phyloP scores from a whole-genome alignment of 345 rosid genomes.

The Gossypium raimondii region DNA sequence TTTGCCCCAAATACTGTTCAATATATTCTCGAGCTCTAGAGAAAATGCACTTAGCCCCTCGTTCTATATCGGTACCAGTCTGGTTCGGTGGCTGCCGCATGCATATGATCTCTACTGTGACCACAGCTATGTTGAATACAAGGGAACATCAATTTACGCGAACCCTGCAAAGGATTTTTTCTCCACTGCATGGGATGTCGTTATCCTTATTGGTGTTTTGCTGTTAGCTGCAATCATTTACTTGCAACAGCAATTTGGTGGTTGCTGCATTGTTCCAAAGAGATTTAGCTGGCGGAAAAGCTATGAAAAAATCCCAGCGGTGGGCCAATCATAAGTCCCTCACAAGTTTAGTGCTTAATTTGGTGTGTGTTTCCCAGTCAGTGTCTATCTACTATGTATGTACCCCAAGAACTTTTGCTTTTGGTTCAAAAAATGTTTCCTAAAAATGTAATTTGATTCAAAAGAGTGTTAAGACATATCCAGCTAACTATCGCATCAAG shows the following conservation, averaged over 20 bases:
- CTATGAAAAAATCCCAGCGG: slow-evolving; percentile 35
- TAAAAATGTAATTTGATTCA: too few species aligned
- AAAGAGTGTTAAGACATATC: too few species aligned
- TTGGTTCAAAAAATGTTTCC: too few species aligned
- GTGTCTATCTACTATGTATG: too few species aligned
- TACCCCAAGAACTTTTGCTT: too few species aligned
- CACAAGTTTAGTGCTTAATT: neutral
- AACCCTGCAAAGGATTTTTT: slow-evolving; percentile 33
- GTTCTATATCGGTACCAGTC: slow-evolving; percentile 37
- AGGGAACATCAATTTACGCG: slow-evolving; percentile 36
- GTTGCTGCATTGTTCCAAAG: slow-evolving; percentile 39
- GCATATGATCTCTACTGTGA: slow-evolving; percentile 44
- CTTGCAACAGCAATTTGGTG: slow-evolving; percentile 51
- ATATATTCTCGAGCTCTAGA: slow-evolving; percentile 30
- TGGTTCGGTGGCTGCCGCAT: slow-evolving; percentile 40
- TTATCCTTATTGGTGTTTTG: slow-evolving; percentile 31
- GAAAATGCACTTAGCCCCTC: slow-evolving; percentile 31
- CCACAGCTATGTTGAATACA: slow-evolving; percentile 15
- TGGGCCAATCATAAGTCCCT: slow-evolving; percentile 11
- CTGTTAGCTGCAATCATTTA: slow-evolving; percentile 36
- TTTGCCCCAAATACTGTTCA: slow-evolving; percentile 50
- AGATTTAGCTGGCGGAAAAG: slow-evolving; percentile 24
- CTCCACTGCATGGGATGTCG: slow-evolving; percentile 43
- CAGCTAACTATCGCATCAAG: too few species aligned
- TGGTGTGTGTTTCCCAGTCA: neutral